Base-by-base conservation (phyloP, 2,329 filamentous ascomycete genomes). In the Knoxdaviesia capensis region DNA sequence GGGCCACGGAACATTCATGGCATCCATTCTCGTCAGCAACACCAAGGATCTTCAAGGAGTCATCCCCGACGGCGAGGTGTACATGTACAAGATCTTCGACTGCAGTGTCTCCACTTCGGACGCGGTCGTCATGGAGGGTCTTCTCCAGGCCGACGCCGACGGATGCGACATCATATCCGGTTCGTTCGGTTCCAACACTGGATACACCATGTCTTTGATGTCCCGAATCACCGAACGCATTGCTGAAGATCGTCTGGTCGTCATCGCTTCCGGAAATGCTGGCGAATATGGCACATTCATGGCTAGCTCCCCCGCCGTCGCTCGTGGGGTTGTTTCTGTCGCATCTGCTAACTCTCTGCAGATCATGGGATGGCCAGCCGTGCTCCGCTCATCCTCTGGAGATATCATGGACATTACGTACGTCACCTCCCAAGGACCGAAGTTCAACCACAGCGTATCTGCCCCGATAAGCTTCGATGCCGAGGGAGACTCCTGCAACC, bases 31-130 rank as follows among this genome's bases (percentile, higher is more conserved):
- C 10, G 42, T 47, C 9, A 44, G 44, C 10, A 30, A 42, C 34
- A 41, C 39, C 31, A 46, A 44, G 10, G 45, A 46, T 32, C 45
- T 50, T 31, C 28, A 41, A 5, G 50, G 50, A 5, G 48, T 50
- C 3, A 49, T 48, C 1, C 48, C 49, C 5, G 51, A 43, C 11
- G 45, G 49, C 3, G 43, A 49, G 35, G 42, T 52, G 2, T 51
- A 44, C 45, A 49, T 51, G 49, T 52, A 52, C 47, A 50, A 50
- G 38, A 43, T 52, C 42, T 52, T 52, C 40, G 50, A 43, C 5
- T 51, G 50, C 36, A 41, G 38, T 6, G 40, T 28, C 7, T 38
- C 32, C 9, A 49, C 48, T 0, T 41, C 44, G 1, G 50, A 47
- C 31, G 51, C 51, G 38, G 36, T 51, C 20, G 44, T 52, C 5